phyloP scores from a whole-genome alignment of 495 filamentous ascomycete genomes.

The Neohortaea acidophila region DNA sequence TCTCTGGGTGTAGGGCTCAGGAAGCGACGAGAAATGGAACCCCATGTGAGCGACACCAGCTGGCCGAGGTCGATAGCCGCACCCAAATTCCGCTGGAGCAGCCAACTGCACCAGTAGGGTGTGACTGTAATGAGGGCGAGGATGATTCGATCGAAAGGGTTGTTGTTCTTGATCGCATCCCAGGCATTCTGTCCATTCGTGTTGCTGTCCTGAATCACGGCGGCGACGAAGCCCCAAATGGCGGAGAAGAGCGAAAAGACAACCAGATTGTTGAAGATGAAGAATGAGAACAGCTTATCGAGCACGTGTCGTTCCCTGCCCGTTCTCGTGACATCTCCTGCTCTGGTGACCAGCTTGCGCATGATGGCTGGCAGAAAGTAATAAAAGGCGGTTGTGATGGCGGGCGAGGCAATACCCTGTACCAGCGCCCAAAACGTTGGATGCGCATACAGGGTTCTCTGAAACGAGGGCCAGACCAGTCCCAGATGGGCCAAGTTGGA shows the following conservation, averaged over 20 bases:
- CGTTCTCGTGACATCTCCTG: constrained; percentile 81
- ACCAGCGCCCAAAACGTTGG: constrained; percentile 64
- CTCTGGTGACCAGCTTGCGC: constrained; percentile 60
- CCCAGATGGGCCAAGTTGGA: constrained; percentile 70
- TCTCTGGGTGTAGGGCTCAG: constrained; percentile 79
- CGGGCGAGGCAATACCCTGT: constrained; percentile 88
- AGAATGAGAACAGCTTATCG: constrained; percentile 84
- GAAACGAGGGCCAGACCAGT: constrained; percentile 64
- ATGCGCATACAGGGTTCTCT: constrained; percentile 43
- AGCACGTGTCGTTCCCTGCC: constrained; percentile 87
- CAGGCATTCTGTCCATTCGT: constrained; percentile 41
- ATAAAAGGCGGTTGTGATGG: constrained; percentile 77
- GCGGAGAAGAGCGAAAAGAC: constrained; percentile 83
- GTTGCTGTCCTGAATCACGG: constrained; percentile 41
- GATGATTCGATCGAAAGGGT: constrained; percentile 48
- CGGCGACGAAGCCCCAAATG: constrained; percentile 54
- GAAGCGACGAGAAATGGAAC: constrained; percentile 70
- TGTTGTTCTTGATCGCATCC: constrained; percentile 46
- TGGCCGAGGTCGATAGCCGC: constrained; percentile 83
- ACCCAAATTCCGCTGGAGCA: constrained; percentile 82
- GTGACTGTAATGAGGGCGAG: constrained; percentile 60
- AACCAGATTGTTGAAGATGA: constrained; percentile 92
- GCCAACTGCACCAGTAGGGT: constrained; percentile 85
- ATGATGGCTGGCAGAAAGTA: constrained; percentile 81
- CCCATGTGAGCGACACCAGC: constrained; percentile 60